A percentile compares a stretch with the other conserved stretches of the same genome.
phyloP scores from a whole-genome alignment of 257 asterid genomes.

The Nicotiana attenuata region DNA sequence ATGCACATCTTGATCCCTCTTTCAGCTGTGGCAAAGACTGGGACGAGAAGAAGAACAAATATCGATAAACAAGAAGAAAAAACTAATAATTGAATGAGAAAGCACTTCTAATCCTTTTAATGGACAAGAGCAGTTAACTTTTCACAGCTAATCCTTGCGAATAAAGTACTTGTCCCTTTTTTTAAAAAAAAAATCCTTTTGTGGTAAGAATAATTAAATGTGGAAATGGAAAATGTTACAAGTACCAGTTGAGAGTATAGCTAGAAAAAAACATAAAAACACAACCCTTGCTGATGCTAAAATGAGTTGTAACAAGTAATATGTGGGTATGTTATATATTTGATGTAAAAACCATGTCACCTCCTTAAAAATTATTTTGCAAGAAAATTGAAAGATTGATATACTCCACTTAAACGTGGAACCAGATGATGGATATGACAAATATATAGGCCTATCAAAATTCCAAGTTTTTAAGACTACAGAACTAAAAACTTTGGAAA shows the following conservation, averaged over 20 bases:
- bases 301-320: not conserved
- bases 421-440: not conserved
- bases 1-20: not conserved
- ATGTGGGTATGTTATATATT: not conserved
- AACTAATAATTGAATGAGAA: not conserved
- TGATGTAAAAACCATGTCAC: not conserved
- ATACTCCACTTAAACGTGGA: not conserved
- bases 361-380: not conserved
- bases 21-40: not conserved
- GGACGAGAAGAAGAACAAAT: not conserved
- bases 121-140: not conserved
- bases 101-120: not conserved
- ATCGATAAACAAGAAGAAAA: not conserved
- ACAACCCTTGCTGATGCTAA: not conserved
- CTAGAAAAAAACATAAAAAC: no score
- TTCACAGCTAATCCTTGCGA: not conserved
- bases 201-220: not conserved
- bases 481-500: slow-evolving; percentile 13
- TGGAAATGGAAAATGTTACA: not conserved
- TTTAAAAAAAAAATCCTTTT: not conserved
- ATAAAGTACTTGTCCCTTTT: not conserved
- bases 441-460: not conserved
- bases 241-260: no score
- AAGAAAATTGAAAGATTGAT: not conserved
- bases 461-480: not conserved